A percentile compares a stretch with the other conserved stretches of the same genome.
These are phyloP conservation scores for Monosporascus sp. DNA, from an alignment of 2,329 filamentous ascomycete species.

Conservation along the genomic window DNA sequence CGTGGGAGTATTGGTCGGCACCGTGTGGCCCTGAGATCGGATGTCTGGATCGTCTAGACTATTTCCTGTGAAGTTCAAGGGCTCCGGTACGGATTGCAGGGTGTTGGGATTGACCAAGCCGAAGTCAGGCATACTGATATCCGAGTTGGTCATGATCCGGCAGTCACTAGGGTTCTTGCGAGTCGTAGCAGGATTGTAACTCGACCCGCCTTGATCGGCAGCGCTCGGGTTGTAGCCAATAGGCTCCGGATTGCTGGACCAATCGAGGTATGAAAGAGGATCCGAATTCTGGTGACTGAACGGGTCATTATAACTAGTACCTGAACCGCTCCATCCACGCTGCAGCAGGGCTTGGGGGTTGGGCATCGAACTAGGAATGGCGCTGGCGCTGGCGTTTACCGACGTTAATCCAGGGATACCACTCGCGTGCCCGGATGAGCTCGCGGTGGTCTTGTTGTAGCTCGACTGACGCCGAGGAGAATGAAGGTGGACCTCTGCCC, in stretches of 20 bases:
- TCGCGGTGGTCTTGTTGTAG: slow-evolving; percentile 11
- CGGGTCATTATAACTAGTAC: slow-evolving; percentile 18
- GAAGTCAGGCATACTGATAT: slow-evolving; percentile 40
- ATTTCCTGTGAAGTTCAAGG: slow-evolving; percentile 24
- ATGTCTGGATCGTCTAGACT: slow-evolving; percentile 30
- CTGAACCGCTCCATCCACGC: slow-evolving; percentile 11
- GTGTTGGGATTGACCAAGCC: slow-evolving; percentile 13
- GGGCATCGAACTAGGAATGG: slow-evolving; percentile 22
- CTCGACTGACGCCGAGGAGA: slow-evolving; percentile 46
- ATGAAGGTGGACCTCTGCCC: slow-evolving; percentile 55
- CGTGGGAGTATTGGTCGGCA: slow-evolving; percentile 39
- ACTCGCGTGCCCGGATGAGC: slow-evolving; percentile 11
- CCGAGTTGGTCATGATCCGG: slow-evolving; percentile 28
- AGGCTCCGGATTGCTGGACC: slow-evolving; percentile 16
- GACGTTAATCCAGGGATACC: slow-evolving; percentile 14
- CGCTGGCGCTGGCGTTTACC: slow-evolving; percentile 7
- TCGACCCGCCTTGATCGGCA: slow-evolving; percentile 12
- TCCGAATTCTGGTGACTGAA: slow-evolving; percentile 21
- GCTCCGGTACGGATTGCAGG: slow-evolving; percentile 14
- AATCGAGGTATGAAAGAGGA: slow-evolving; percentile 23
- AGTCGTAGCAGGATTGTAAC: slow-evolving; percentile 9
- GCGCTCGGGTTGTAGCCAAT: slow-evolving; percentile 12
- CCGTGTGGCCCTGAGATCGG: slow-evolving; percentile 27
- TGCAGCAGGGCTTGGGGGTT: slow-evolving; percentile 24
- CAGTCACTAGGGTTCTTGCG: slow-evolving; percentile 17